Conservation (phyloP, 1,284 basidiomycete genomes). For the Papiliotrema laurentii region DNA sequence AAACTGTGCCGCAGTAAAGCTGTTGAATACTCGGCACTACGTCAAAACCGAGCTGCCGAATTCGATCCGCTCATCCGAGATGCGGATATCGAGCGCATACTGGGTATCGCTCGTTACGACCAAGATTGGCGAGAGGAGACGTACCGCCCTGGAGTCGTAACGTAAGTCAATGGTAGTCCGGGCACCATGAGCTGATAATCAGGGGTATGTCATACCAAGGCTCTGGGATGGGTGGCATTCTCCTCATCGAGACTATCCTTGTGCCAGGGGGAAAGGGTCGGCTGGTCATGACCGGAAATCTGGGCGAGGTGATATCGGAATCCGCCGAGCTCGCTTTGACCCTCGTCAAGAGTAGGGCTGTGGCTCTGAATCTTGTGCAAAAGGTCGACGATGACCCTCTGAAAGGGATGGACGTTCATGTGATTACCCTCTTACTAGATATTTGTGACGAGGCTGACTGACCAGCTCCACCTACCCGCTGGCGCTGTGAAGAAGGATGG, state of each 20-base stretch:
- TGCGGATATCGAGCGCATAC: slow-evolving; percentile 73
- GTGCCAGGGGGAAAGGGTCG: slow-evolving; percentile 36
- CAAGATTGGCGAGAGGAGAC: slow-evolving; percentile 54
- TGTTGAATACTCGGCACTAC: slow-evolving; percentile 67
- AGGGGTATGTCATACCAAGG: slow-evolving; percentile 40
- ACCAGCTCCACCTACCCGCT: slow-evolving; percentile 85
- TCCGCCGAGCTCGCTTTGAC: slow-evolving; percentile 79
- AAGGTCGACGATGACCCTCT: slow-evolving; percentile 18
- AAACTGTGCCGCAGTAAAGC: slow-evolving; percentile 80
- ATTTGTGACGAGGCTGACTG: not conserved
- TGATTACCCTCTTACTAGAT: slow-evolving; percentile 43
- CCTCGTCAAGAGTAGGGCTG: slow-evolving; percentile 73
- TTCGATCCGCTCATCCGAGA: slow-evolving; percentile 65
- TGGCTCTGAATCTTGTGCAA: slow-evolving; percentile 71
- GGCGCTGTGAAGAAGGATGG: slow-evolving; percentile 96
- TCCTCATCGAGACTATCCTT: slow-evolving; percentile 53
- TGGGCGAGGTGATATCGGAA: slow-evolving; percentile 92
- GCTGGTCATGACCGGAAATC: slow-evolving; percentile 67
- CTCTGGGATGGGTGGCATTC: slow-evolving; percentile 80
- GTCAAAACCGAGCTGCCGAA: slow-evolving; percentile 28
- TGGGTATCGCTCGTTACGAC: slow-evolving; percentile 77
- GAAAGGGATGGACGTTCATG: slow-evolving; percentile 63
- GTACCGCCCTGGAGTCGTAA: slow-evolving; percentile 38
- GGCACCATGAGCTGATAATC: not conserved
- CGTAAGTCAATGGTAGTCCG: slow-evolving; percentile 14